Evolutionary conservation across 495 filamentous ascomycete genomes (phyloP).

Genomic region (Durotheca rogersii): DNA sequence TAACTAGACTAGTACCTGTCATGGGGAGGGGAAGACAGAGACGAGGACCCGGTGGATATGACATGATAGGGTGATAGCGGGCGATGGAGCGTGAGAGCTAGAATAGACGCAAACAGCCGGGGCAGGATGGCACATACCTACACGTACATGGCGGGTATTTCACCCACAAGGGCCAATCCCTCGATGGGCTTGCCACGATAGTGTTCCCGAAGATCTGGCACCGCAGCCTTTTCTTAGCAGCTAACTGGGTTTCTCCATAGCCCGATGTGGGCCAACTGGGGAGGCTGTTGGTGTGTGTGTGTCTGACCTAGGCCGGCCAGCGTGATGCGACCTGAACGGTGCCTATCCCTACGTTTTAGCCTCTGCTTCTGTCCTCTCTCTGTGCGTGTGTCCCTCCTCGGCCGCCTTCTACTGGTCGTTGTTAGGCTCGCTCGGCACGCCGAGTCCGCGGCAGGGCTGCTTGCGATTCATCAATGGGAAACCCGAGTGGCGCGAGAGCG

Average conservation of each 20-base stretch:
- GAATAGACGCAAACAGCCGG: constrained; percentile 7
- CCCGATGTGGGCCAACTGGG: constrained; percentile 20
- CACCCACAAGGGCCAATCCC: constrained; percentile 24
- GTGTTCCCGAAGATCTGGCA: constrained; percentile 38
- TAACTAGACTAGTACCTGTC: too few species aligned
- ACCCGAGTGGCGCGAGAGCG: constrained; percentile 2
- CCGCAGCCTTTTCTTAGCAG: constrained; percentile 34
- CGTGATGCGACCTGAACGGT: constrained; percentile 6
- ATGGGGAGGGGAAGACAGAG: too few species aligned
- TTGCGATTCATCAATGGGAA: constrained; percentile 1
- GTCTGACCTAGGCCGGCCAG: constrained; percentile 13
- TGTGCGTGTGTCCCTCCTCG: too few species aligned
- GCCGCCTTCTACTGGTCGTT: too few species aligned
- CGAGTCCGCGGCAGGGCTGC: constrained; percentile 17
- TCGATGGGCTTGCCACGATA: constrained; percentile 8
- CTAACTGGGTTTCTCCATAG: constrained; percentile 18
- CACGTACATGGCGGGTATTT: constrained; percentile 26
- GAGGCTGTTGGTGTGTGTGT: constrained; percentile 20
- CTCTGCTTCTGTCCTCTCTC: not conserved
- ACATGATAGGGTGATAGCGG: not conserved
- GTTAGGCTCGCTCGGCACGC: constrained; percentile 22
- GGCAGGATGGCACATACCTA: too few species aligned
- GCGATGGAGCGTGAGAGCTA: not conserved
- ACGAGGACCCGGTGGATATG: too few species aligned
- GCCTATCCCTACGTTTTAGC: constrained; percentile 7